These are phyloP conservation scores for Grammothele lineata DNA, from an alignment of 768 basidiomycete species.

Conservation along the genomic window DNA sequence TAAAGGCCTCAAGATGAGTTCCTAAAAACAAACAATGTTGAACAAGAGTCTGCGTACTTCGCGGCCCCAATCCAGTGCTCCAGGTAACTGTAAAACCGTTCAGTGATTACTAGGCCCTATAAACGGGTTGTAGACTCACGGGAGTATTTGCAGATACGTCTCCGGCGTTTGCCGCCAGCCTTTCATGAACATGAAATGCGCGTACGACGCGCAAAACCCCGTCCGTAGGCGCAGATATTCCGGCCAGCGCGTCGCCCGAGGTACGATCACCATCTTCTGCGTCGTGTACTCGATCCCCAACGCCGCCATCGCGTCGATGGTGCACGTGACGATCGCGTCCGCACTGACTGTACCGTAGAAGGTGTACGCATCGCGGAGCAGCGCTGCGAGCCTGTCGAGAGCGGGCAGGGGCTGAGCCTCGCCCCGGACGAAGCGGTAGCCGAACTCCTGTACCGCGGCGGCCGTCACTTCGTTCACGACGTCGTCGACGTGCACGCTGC, in stretches of 20 bases:
- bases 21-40: not conserved
- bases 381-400: conserved; percentile 1
- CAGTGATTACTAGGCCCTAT: no score
- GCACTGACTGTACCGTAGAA: conserved; percentile 3
- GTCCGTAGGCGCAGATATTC: conserved; percentile 26
- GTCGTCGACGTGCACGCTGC: conserved; percentile 5
- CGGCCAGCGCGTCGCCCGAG: conserved; percentile 25
- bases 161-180: conserved; percentile 26
- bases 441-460: not conserved
- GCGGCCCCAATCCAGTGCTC: conserved; percentile 9
- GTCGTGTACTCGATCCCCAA: conserved; percentile 30
- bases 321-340: conserved; percentile 22
- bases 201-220: conserved; percentile 33
- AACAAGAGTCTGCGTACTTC: conserved; percentile 2
- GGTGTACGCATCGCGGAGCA: not conserved
- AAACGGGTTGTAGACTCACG: no score
- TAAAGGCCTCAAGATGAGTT: not conserved
- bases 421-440: not conserved
- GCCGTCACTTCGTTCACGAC: not conserved
- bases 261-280: conserved; percentile 22
- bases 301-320: conserved; percentile 32
- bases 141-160: conserved; percentile 37
- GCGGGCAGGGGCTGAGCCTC: not conserved
- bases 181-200: conserved; percentile 26
- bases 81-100: not conserved